Evolutionary conservation across 257 asterid genomes (phyloP).

Genomic region (Nicotiana otophora): DNA sequence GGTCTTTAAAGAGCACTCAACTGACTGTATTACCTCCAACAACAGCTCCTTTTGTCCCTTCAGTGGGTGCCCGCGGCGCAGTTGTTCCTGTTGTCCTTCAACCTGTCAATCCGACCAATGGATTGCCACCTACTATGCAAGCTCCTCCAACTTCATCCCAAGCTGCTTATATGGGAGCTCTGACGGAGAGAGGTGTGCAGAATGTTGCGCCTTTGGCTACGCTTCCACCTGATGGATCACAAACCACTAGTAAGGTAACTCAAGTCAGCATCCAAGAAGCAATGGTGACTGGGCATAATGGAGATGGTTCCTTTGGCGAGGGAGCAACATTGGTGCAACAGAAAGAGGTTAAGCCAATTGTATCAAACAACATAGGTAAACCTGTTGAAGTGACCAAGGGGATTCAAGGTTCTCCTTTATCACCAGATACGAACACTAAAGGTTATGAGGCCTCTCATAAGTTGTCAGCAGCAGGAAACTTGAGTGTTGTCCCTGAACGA

Average conservation of each 20-base stretch:
- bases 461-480: constrained; percentile 9
- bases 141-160: constrained; percentile 24
- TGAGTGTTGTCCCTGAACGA: constrained; percentile 18
- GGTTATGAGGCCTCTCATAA: constrained; percentile 3
- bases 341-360: constrained; percentile 26
- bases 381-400: constrained; percentile 16
- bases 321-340: constrained; percentile 15
- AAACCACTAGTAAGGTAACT: constrained; percentile 28
- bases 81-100: constrained; percentile 59
- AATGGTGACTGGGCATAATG: constrained; percentile 26
- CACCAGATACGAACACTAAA: constrained; percentile 26
- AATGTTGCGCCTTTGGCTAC: constrained; percentile 55
- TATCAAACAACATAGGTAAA: constrained; percentile 22
- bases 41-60: constrained; percentile 36
- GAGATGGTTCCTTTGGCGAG: constrained; percentile 16
- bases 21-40: constrained; percentile 9
- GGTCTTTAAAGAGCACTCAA: not conserved
- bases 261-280: constrained; percentile 28
- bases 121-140: constrained; percentile 20
- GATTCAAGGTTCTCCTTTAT: constrained; percentile 36
- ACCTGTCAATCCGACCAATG: constrained; percentile 36
- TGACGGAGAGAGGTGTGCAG: constrained; percentile 50
- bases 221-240: constrained; percentile 47
- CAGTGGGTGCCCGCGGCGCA: constrained; percentile 44
- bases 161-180: constrained; percentile 22